phyloP scores from a whole-genome alignment of 768 basidiomycete genomes.

The Crassisporium funariophilum region DNA sequence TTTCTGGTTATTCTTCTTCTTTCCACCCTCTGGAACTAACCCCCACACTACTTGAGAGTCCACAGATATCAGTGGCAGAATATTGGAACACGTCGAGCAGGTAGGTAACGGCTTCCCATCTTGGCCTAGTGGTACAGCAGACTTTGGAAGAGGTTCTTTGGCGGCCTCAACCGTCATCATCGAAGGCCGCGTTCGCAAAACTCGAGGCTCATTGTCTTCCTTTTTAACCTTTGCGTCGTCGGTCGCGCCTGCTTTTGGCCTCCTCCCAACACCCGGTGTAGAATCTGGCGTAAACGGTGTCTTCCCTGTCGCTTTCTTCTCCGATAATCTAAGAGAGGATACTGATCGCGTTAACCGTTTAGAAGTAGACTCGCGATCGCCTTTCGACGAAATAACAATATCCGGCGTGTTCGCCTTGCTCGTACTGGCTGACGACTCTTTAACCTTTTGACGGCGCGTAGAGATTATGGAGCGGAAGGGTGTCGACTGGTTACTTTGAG shows the following conservation, averaged over 20 bases:
- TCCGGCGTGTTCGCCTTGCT: constrained; percentile 22
- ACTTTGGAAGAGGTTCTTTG: constrained; percentile 38
- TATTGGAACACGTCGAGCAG: constrained; percentile 71
- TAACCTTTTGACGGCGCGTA: constrained; percentile 57
- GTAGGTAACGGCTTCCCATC: constrained; percentile 70
- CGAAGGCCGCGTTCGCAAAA: constrained; percentile 51
- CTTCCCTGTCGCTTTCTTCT: constrained; percentile 43
- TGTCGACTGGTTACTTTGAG: constrained; percentile 34
- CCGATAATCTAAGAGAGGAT: constrained; percentile 26
- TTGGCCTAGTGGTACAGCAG: constrained; percentile 52
- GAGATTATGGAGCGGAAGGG: constrained; percentile 60
- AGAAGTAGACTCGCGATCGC: constrained; percentile 19
- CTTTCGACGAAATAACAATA: constrained; percentile 11
- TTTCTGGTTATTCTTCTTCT: constrained; percentile 62
- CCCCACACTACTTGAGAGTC: constrained; percentile 80
- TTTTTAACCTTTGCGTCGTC: constrained; percentile 44
- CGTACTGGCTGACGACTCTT: constrained; percentile 20
- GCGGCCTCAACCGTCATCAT: constrained; percentile 34
- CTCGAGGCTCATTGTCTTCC: constrained; percentile 54
- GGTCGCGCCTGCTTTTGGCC: constrained; percentile 24
- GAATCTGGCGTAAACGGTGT: constrained; percentile 32
- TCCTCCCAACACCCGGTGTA: constrained; percentile 28
- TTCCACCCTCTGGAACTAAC: constrained; percentile 52
- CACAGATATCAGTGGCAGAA: constrained; percentile 76
- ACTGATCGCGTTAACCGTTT: constrained; percentile 38